These are phyloP conservation scores for Sporobolomyces phaffii DNA, from an alignment of 768 basidiomycete species.

Conservation along the genomic window DNA sequence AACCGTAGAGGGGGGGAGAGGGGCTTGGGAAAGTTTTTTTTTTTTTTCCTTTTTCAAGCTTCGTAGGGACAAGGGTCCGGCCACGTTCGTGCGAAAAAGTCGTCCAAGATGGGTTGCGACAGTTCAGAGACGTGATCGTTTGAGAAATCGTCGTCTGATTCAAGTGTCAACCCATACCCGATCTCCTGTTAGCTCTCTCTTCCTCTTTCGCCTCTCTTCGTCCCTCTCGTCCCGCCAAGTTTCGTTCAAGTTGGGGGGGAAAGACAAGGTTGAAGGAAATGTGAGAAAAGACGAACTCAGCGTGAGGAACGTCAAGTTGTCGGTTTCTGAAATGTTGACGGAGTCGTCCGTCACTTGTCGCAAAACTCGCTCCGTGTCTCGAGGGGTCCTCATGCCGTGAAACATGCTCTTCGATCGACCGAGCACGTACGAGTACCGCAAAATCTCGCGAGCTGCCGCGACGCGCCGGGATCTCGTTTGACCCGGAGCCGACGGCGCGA, in stretches of 20 bases:
- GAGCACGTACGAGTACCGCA: constrained; percentile 30
- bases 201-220: no score
- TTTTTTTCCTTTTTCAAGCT: no score
- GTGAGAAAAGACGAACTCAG: constrained; percentile 2
- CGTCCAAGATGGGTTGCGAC: not conserved
- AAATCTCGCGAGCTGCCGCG: constrained; percentile 13
- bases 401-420: constrained; percentile 42
- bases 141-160: constrained; percentile 15
- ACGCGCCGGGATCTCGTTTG: constrained; percentile 46
- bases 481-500: not conserved
- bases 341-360: constrained; percentile 53
- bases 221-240: no score
- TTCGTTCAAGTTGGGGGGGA: not conserved
- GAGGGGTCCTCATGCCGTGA: constrained; percentile 44
- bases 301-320: constrained; percentile 50
- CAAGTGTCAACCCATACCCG: no score
- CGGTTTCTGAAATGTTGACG: constrained; percentile 54
- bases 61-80: constrained; percentile 11
- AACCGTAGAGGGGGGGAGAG: no score
- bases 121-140: not conserved
- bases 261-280: not conserved
- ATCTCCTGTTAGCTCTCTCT: no score
- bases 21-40: no score
- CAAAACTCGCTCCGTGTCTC: constrained; percentile 50
- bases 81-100: constrained; percentile 10